phyloP scores from a whole-genome alignment of 176 grass and related monocot species.

The Cocos nucifera region DNA sequence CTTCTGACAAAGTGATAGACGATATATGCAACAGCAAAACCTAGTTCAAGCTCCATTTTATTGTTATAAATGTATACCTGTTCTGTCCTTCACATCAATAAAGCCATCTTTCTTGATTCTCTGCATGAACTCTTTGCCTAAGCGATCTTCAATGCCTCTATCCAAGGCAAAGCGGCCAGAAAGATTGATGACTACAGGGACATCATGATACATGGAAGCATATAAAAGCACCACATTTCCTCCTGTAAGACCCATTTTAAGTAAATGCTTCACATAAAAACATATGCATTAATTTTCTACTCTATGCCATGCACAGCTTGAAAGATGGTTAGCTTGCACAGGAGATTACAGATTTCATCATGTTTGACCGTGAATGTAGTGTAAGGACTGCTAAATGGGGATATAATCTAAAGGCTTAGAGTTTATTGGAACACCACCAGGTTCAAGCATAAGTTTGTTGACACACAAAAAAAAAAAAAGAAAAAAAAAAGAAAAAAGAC shows the following conservation, averaged over 20 bases:
- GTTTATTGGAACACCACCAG: too few relatives aligned
- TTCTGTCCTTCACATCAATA: conserved; percentile 78
- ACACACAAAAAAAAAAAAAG: too few relatives aligned
- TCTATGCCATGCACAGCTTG: too few relatives aligned
- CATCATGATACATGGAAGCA: conserved; percentile 60
- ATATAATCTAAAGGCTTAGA: too few relatives aligned
- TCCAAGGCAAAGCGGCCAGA: conserved; percentile 74
- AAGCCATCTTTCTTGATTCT: conserved; percentile 72
- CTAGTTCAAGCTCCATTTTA: not conserved
- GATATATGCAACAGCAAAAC: not conserved
- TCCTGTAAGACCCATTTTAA: conserved; percentile 23
- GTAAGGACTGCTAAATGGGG: too few relatives aligned
- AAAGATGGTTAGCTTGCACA: too few relatives aligned
- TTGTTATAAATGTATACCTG: conserved; percentile 22
- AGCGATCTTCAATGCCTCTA: conserved; percentile 55
- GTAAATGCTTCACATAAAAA: not conserved
- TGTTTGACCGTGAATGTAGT: too few relatives aligned
- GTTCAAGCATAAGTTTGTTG: too few relatives aligned
- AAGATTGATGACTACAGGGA: conserved; percentile 51
- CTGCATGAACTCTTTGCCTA: conserved; percentile 74
- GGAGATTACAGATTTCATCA: too few relatives aligned
- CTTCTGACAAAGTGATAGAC: not conserved
- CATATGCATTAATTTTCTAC: too few relatives aligned
- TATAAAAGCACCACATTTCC: conserved; percentile 83
- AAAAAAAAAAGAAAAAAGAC: too few relatives aligned